Conservation (phyloP, 176 grass and related monocot genomes). For the Carex cristatella region DNA sequence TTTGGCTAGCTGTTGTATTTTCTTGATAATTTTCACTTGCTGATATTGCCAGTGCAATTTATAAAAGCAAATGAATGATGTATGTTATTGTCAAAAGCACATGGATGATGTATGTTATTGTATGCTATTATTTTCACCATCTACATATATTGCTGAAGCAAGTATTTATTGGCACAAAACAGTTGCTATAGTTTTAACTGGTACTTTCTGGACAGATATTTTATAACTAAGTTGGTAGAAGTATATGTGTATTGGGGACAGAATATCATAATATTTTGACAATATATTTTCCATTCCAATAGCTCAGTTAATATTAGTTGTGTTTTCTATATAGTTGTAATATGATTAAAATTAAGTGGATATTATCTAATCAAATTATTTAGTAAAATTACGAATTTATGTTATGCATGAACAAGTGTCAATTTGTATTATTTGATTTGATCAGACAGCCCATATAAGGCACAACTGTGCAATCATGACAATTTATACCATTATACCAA, state of each 20-base stretch:
- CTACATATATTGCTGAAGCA: no score
- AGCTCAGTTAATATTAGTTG: background rate
- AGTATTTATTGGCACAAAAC: no score
- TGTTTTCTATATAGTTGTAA: background rate
- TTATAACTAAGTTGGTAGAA: no score
- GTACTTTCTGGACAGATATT: no score
- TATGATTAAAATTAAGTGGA: background rate
- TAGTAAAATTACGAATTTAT: background rate
- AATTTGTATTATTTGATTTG: background rate
- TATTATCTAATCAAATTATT: background rate
- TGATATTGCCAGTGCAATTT: background rate
- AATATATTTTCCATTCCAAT: no score
- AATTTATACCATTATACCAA: background rate
- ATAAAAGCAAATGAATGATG: no score
- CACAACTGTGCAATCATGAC: background rate
- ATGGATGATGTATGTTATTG: no score
- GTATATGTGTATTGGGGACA: no score
- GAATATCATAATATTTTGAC: no score
- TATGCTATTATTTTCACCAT: no score
- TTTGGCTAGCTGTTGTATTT: background rate
- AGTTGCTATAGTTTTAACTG: no score
- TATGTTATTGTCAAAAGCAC: no score
- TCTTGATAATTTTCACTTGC: background rate
- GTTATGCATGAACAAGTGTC: background rate
- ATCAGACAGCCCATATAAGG: background rate